Evolutionary conservation across 768 basidiomycete species (phyloP), one percentile per base, ranked within the genome.

Genomic region (Jaapia argillacea): DNA sequence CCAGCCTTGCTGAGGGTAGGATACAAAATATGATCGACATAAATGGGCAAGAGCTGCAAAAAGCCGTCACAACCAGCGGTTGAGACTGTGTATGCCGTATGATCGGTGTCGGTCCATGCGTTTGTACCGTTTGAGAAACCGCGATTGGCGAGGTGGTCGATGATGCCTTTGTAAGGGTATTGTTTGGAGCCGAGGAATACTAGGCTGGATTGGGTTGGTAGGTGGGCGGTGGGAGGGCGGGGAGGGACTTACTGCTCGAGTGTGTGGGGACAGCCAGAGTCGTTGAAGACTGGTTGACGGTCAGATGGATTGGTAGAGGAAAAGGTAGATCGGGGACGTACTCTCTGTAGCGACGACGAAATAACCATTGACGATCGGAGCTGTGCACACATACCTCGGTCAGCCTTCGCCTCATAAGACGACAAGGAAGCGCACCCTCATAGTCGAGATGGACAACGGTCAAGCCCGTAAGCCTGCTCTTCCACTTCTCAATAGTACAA

Each of bases 71-170:
- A 81, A 48, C 96, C 96, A 10, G 96, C 96, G 6, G 94, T 98
- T 3, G 86, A 84, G 44, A 94, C 83, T 6, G 96, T 98, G 59
- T 97, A 99, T 6, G 89, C 89, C 37, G 93, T 96, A 56, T 96
- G 83, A 56, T 91, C 89, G 36, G 77, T 92, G 56, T 87, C 94
- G 3, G 96, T 98, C 96, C 94, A 99, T 1, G 94, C 94, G 59
- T 97, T 96, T 6, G 85, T 89, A 25, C 88, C 89, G 48, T 86
- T 79, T 5, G 89, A 85, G 58, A 93, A 91, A 16, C 89, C 89
- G 44, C 92, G 78, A 59, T 97, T 98, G 2, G 96, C 96, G 18
- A 99, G 71, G 45, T 87, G 81, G 64, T 98, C 94, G 43, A 99
- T 76, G 42, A 97, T 81, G 18, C 93, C 94, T 59, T 98, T 97